Evolutionary conservation across 2,329 filamentous ascomycete species (phyloP).

Genomic region (Blastomyces parvus): DNA sequence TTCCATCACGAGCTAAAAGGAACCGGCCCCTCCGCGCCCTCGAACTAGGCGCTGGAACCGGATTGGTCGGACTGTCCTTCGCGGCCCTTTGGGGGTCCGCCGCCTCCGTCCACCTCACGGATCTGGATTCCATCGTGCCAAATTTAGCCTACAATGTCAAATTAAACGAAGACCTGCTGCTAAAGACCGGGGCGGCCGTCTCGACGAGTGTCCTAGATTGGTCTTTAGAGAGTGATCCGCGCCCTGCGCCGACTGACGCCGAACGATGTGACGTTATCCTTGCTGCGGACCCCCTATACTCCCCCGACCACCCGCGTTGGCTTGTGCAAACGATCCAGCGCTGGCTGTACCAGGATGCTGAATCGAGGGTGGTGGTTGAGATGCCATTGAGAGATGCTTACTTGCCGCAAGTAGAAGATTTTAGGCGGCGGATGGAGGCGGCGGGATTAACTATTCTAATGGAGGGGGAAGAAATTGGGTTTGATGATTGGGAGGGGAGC

Average conservation of each 20-base stretch:
- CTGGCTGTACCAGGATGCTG: conserved; percentile 51
- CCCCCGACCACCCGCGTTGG: conserved; percentile 66
- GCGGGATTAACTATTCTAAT: conserved; percentile 46
- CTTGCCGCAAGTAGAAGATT: conserved; percentile 50
- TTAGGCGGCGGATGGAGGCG: conserved; percentile 52
- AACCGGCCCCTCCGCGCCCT: conserved; percentile 40
- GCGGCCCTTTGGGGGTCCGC: conserved; percentile 54
- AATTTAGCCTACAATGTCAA: conserved; percentile 69
- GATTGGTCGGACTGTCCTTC: conserved; percentile 78
- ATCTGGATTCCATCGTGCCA: conserved; percentile 70
- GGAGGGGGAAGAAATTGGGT: conserved; percentile 38
- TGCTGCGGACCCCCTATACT: conserved; percentile 80
- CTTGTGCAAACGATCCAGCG: conserved; percentile 60
- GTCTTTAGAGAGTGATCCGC: conserved; percentile 34
- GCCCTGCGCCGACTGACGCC: conserved; percentile 19
- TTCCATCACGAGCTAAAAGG: conserved; percentile 21
- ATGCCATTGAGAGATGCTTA: conserved; percentile 68
- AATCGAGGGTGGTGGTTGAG: conserved; percentile 65
- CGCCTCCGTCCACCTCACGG: conserved; percentile 62
- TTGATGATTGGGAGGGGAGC: conserved; percentile 40
- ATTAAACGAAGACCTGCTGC: conserved; percentile 51
- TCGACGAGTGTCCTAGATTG: conserved; percentile 64
- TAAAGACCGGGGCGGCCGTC: conserved; percentile 46
- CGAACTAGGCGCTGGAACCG: conserved; percentile 84
- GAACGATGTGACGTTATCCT: conserved; percentile 57